A percentile compares a stretch with the other conserved stretches of the same genome.
Evolutionary conservation across 192 early-diverging fungal species (phyloP).

Genomic region (Backusella morwellensis): DNA sequence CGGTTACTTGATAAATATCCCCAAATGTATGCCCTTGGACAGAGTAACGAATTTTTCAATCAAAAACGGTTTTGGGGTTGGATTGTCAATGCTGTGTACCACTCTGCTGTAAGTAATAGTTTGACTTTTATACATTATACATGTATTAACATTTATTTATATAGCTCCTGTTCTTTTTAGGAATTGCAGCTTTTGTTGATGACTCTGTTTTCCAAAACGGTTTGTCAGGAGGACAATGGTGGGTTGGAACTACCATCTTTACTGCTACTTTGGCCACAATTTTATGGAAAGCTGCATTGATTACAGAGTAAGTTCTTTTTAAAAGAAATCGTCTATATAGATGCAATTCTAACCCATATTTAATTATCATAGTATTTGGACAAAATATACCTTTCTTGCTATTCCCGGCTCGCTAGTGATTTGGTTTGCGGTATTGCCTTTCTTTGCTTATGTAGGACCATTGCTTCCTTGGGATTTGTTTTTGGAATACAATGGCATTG

Average conservation of each 20-base stretch:
- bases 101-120: constrained; percentile 64
- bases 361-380: constrained; percentile 68
- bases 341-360: not conserved
- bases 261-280: constrained; percentile 87
- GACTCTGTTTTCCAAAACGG: constrained; percentile 71
- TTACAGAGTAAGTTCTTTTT: constrained; percentile 59
- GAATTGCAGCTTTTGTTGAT: constrained; percentile 63
- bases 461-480: constrained; percentile 57
- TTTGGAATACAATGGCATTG: constrained; percentile 70
- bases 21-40: constrained; percentile 76
- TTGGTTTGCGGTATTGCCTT: constrained; percentile 85
- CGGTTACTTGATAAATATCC: constrained; percentile 90
- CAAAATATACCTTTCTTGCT: constrained; percentile 88
- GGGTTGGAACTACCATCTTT: constrained; percentile 88
- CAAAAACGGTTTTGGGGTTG: constrained; percentile 87
- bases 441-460: constrained; percentile 81
- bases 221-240: constrained; percentile 79
- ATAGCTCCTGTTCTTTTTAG: constrained; percentile 66
- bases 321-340: not conserved
- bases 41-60: constrained; percentile 63
- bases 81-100: constrained; percentile 89
- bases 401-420: constrained; percentile 86
- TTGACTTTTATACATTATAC: not conserved
- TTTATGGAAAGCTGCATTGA: constrained; percentile 85
- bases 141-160: not conserved